phyloP scores from a whole-genome alignment of 768 basidiomycete genomes.

The Leucocoprinus birnbaumii region DNA sequence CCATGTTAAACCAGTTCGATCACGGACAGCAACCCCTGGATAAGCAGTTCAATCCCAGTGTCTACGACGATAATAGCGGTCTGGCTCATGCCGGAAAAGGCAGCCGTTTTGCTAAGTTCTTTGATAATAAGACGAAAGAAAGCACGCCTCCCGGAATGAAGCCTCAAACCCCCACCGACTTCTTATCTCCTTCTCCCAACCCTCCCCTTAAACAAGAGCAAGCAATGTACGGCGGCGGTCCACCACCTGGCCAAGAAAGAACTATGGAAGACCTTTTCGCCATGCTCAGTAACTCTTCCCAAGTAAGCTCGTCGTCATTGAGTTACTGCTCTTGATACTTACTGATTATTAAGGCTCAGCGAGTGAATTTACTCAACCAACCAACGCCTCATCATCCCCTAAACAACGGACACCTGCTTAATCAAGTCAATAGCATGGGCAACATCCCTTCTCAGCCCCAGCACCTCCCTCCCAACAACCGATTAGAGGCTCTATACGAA shows the following conservation, averaged over 20 bases:
- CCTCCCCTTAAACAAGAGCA: constrained; percentile 47
- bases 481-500: constrained; percentile 69
- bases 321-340: neutral
- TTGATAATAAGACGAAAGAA: constrained; percentile 69
- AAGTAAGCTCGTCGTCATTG: constrained; percentile 44
- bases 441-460: constrained; percentile 28
- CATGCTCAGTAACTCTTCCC: constrained; percentile 74
- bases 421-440: constrained; percentile 23
- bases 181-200: constrained; percentile 43
- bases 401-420: constrained; percentile 29
- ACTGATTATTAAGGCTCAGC: constrained; percentile 25
- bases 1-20: constrained; percentile 12
- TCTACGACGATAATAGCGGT: constrained; percentile 1
- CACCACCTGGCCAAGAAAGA: constrained; percentile 37
- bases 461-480: constrained; percentile 41
- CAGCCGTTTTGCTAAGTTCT: constrained; percentile 86
- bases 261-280: constrained; percentile 80
- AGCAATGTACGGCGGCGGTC: constrained; percentile 25
- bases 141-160: constrained; percentile 30
- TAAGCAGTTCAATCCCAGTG: neutral
- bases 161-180: constrained; percentile 31
- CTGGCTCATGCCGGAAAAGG: constrained; percentile 57
- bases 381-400: constrained; percentile 16
- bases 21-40: constrained; percentile 1
- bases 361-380: constrained; percentile 23